Evolutionary conservation across 1,139 yeast genomes (phyloP).

Genomic region (Diutina scorzettiae): DNA sequence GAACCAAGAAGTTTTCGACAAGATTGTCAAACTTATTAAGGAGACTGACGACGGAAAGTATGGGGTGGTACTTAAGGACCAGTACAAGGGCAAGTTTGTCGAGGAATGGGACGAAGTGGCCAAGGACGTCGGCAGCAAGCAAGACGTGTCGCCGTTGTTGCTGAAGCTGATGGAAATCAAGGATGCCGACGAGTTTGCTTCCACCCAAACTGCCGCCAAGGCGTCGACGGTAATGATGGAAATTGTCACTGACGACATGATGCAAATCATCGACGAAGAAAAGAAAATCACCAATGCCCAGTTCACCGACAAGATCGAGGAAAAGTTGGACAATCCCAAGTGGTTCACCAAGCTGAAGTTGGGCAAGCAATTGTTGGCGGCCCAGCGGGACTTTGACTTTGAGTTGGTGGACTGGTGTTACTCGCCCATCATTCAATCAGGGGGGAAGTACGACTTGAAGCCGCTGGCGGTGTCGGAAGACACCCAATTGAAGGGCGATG

Average conservation of each 20-base stretch:
- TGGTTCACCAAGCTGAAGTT: slow-evolving; percentile 54
- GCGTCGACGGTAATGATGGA: slow-evolving; percentile 76
- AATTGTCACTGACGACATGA: slow-evolving; percentile 80
- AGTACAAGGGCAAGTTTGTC: slow-evolving; percentile 70
- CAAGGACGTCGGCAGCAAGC: slow-evolving; percentile 29
- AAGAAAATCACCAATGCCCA: slow-evolving; percentile 60
- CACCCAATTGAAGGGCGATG: slow-evolving; percentile 55
- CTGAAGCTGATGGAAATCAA: slow-evolving; percentile 53
- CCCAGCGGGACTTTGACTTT: slow-evolving; percentile 49
- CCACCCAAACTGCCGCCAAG: slow-evolving; percentile 60
- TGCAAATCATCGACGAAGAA: slow-evolving; percentile 79
- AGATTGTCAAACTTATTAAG: slow-evolving; percentile 41
- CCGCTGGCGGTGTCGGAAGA: slow-evolving; percentile 75
- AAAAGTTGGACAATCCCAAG: slow-evolving; percentile 64
- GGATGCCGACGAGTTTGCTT: slow-evolving; percentile 66
- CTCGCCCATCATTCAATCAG: slow-evolving; percentile 84
- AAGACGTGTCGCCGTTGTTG: slow-evolving; percentile 49
- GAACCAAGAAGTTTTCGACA: slow-evolving; percentile 52
- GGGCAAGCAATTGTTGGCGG: slow-evolving; percentile 41
- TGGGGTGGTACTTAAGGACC: slow-evolving; percentile 63
- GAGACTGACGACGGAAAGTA: slow-evolving; percentile 24
- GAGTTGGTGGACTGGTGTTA: slow-evolving; percentile 88
- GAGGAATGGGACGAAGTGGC: slow-evolving; percentile 65
- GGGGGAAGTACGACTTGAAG: slow-evolving; percentile 72
- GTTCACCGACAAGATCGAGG: slow-evolving; percentile 68